Conservation (phyloP, 164 flowering plant species). For the Sextonia rubra region DNA sequence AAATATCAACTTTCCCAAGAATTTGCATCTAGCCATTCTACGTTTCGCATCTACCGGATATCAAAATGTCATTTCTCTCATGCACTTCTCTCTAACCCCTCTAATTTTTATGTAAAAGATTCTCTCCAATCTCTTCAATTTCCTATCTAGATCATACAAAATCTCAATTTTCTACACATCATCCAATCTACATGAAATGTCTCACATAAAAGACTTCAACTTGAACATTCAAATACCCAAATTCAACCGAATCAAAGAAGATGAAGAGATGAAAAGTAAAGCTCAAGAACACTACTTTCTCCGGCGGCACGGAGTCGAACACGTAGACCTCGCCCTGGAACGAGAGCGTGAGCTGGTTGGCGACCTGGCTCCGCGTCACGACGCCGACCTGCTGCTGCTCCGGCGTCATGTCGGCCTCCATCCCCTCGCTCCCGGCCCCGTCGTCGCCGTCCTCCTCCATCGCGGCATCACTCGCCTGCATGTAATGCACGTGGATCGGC, state of each 20-base stretch:
- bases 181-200: neutral
- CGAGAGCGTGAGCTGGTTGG: slow-evolving; percentile 57
- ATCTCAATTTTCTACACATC: neutral
- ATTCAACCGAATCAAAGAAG: neutral
- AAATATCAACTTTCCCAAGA: too few species aligned
- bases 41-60: too few species aligned
- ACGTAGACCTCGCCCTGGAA: slow-evolving; percentile 65
- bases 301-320: slow-evolving; percentile 51
- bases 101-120: neutral
- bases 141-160: neutral
- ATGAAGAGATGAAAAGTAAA: too few species aligned
- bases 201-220: neutral
- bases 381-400: slow-evolving; percentile 3
- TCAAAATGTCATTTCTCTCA: too few species aligned
- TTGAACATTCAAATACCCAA: neutral
- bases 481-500: slow-evolving; percentile 16
- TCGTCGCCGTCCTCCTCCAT: slow-evolving; percentile 8
- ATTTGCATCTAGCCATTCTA: too few species aligned
- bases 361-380: neutral
- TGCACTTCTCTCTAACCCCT: neutral
- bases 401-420: slow-evolving; percentile 5
- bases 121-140: neutral
- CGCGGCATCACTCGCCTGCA: slow-evolving; percentile 5
- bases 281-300: slow-evolving; percentile 35
- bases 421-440: slow-evolving; percentile 9